Conservation (phyloP, 192 early-diverging fungal genomes). For the Backusella macrospora region DNA sequence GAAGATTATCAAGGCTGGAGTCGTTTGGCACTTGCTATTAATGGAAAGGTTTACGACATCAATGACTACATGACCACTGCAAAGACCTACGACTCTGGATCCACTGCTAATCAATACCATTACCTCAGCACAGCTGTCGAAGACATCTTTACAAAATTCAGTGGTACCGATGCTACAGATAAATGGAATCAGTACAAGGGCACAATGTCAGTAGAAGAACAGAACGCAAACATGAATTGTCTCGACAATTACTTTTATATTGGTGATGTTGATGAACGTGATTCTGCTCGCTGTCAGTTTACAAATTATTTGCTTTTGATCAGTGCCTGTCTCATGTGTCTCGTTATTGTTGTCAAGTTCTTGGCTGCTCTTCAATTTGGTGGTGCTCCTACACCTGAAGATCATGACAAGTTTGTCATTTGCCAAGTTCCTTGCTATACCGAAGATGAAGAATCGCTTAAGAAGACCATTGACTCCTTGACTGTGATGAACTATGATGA, state of each 20-base stretch:
- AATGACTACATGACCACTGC: slow-evolving; percentile 61
- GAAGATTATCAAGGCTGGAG: slow-evolving; percentile 50
- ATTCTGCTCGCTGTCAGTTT: slow-evolving; percentile 58
- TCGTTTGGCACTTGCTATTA: slow-evolving; percentile 57
- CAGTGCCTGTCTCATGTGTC: slow-evolving; percentile 72
- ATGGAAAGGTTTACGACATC: slow-evolving; percentile 70
- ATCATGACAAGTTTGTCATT: slow-evolving; percentile 97
- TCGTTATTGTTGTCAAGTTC: slow-evolving; percentile 80
- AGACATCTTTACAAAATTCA: slow-evolving; percentile 47
- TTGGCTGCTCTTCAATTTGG: slow-evolving; percentile 82
- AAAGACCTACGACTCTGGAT: slow-evolving; percentile 38
- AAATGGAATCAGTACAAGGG: slow-evolving; percentile 45
- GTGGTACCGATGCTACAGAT: slow-evolving; percentile 55
- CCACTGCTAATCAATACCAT: slow-evolving; percentile 43
- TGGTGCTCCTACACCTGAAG: slow-evolving; percentile 75
- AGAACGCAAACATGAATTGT: slow-evolving; percentile 54
- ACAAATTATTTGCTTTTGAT: slow-evolving; percentile 69
- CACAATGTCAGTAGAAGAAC: slow-evolving; percentile 26
- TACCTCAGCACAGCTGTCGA: slow-evolving; percentile 46
- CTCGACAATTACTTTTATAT: slow-evolving; percentile 68
- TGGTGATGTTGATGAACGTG: slow-evolving; percentile 68
- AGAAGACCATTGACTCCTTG: slow-evolving; percentile 84
- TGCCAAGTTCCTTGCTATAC: slow-evolving; percentile 97
- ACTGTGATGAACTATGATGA: slow-evolving; percentile 83
- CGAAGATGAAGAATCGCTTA: slow-evolving; percentile 85